Evolutionary conservation across 2,329 filamentous ascomycete species (phyloP), one percentile per base, ranked within the genome.

Genomic region (Sphaerostilbella broomeana): DNA sequence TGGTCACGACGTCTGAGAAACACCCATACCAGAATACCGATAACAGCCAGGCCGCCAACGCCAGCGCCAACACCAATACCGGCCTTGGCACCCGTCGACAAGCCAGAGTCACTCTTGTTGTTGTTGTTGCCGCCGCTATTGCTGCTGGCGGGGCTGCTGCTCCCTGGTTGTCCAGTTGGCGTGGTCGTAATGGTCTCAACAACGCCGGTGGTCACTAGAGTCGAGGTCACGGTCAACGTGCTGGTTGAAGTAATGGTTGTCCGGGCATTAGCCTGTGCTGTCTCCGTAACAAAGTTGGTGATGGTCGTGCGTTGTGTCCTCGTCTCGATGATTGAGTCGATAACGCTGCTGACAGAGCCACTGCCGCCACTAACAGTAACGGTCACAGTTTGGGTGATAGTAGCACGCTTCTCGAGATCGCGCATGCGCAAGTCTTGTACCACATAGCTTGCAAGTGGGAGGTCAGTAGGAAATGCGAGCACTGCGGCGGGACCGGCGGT

Each of bases 11-110:
- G 51, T 43, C 52, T 51, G 36, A 59, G 37, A 44, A 54, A 55
- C 47, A 58, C 54, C 49, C 56, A 59, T 28, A 56, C 22, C 30
- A 57, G 39, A 15, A 43, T 51, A 29, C 41, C 56, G 30, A 64
- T 40, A 39, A 63, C n/a, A 24, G 53, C 44, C 8, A 67, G 53
- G 15, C 51, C 65, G 36, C 47, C 65, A 16, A 64, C 51, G 44
- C 57, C 64, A 13, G 54, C 59, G 35, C 61, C 65, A 16, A 58
- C 59, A 38, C 65, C 65, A 25, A 68, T 68, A 38, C 65, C 65
- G 29, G 61, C 62, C 59, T 68, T 66, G 44, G 64, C 65, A 19
- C 64, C 65, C 6, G 57, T 63, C 2, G 60, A 62, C 8, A 68
- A 56, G 4, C 64, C 61, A 8, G 50, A 46, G 44, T 43, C 47